Base-by-base conservation (phyloP, 2,329 filamentous ascomycete species). In the Grosmannia huntii region DNA sequence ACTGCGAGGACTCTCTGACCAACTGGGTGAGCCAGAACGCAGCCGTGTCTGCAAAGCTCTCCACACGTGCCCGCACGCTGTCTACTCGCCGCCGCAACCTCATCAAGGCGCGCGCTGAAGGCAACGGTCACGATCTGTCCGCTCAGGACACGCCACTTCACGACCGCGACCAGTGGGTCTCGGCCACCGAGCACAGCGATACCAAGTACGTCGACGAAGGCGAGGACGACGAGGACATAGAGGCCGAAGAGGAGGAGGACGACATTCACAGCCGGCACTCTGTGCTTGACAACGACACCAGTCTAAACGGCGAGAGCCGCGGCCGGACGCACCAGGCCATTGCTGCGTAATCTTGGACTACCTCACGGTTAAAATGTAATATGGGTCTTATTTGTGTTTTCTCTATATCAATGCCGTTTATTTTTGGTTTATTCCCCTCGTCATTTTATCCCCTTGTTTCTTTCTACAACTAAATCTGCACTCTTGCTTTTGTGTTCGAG, bases 1-100 rank as follows among this genome's bases (percentile, higher is more conserved):
- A 99, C 73, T 99, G 94, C 72, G 94, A 99, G 75, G 91, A 97
- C 70, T 83, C 94, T 1, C 84, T 99, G 61, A 96, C 90, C 71
- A 96, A 96, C 78, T 99, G 94, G 94, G 90, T 97, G 46, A 82
- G 84, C 59, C 86, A 90, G 67, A 94, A 95, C 68, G 92, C 94
- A 6, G 86, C 89, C 52, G 90, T 99, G 65, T 87, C 81, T 59
- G 86, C 91, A 63, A 91, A 89, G 71, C 83, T 99, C 54, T 96
- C 90, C 5, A 87, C 85, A 21, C 89, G 94, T 60, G 84, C 92
- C 48, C 89, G 91, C 65, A 95, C 86, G 19, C 81, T 97, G 41
- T 95, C 89, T 52, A 89, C 90, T 71, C 86, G 91, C 65, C 86
- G 90, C 64, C 83, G 86, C 60, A 85, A 86, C 70, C 86, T 86